These are phyloP conservation scores for Aureobasidium sp. DNA, from an alignment of 2,329 filamentous ascomycete genomes.

Conservation along the genomic window DNA sequence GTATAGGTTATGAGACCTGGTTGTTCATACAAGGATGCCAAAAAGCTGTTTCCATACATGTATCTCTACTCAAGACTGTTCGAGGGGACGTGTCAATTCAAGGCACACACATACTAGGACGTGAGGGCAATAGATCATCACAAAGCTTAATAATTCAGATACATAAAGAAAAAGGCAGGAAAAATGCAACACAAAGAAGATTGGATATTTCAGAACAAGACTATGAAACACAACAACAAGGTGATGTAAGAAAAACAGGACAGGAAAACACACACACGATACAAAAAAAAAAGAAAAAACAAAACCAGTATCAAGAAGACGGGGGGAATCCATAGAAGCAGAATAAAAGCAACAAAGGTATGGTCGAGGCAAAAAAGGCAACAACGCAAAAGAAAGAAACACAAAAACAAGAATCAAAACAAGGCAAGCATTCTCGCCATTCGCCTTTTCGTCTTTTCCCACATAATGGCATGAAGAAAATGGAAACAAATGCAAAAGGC, in stretches of 20 bases:
- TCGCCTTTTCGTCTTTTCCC: neutral
- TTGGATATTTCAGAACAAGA: too few species aligned
- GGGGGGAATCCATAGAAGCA: conserved; percentile 6
- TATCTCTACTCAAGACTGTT: too few species aligned
- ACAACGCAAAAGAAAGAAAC: neutral
- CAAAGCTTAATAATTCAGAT: too few species aligned
- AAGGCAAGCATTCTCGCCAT: neutral
- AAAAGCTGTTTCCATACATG: neutral
- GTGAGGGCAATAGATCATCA: too few species aligned
- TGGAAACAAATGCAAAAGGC: neutral
- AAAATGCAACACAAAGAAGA: too few species aligned
- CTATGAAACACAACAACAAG: too few species aligned
- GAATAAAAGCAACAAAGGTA: neutral
- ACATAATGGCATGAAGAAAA: neutral
- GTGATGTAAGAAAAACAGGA: neutral
- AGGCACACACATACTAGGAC: too few species aligned
- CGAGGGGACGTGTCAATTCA: too few species aligned
- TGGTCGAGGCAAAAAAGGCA: too few species aligned
- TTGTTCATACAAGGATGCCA: too few species aligned
- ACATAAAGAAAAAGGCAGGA: too few species aligned
- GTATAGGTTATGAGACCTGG: too few species aligned
- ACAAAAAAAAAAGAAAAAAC: neutral
- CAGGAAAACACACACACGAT: neutral
- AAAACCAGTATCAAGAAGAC: neutral
- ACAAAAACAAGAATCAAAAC: neutral